These are phyloP conservation scores for Ophiostoma triangulosporum DNA, from an alignment of 2,329 filamentous ascomycete species.

Conservation along the genomic window DNA sequence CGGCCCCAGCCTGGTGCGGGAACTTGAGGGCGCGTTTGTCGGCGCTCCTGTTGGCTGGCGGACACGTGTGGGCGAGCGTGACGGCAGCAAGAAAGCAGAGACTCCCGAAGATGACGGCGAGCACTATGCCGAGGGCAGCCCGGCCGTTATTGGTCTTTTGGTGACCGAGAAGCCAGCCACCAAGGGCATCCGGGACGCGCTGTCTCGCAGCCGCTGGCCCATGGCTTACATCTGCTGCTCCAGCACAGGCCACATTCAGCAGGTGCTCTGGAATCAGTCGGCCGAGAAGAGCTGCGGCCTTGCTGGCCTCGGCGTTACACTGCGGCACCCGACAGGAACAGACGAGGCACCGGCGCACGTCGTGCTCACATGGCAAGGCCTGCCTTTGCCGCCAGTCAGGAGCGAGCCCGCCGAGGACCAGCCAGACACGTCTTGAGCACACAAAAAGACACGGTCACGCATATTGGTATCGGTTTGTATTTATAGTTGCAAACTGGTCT, in stretches of 20 bases:
- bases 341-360: conserved; percentile 23
- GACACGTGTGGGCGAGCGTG: not conserved
- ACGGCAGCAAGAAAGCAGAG: not conserved
- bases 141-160: conserved; percentile 55
- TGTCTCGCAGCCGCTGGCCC: conserved; percentile 53
- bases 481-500: no score
- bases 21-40: conserved; percentile 65
- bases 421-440: no score
- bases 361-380: conserved; percentile 38
- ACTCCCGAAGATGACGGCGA: not conserved
- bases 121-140: conserved; percentile 19
- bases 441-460: no score
- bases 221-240: conserved; percentile 58
- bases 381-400: conserved; percentile 17
- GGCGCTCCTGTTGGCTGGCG: conserved; percentile 64
- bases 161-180: conserved; percentile 59
- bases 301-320: conserved; percentile 39
- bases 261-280: conserved; percentile 59
- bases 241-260: conserved; percentile 41
- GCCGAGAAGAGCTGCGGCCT: conserved; percentile 52
- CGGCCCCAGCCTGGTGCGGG: conserved; percentile 51
- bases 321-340: conserved; percentile 26
- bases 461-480: no score
- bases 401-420: no score
- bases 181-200: conserved; percentile 60